These are phyloP conservation scores for Podila clonocystis DNA, from an alignment of 192 early-diverging fungal species.

Conservation along the genomic window DNA sequence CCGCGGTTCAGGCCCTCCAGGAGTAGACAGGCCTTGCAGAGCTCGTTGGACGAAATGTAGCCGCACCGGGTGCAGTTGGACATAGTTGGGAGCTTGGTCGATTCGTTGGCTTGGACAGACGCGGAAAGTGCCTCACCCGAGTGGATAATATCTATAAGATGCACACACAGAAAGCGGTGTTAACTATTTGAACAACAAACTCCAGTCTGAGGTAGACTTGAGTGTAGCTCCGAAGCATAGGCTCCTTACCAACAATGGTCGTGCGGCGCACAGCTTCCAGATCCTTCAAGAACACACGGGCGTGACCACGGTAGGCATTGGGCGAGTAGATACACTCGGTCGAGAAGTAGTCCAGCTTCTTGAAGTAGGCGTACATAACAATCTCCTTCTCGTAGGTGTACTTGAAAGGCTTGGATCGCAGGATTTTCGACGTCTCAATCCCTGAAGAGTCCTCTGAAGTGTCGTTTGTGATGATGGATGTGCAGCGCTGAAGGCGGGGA, in stretches of 20 bases:
- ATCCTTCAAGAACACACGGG: conserved; percentile 94
- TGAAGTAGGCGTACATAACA: conserved; percentile 98
- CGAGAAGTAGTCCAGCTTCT: conserved; percentile 97
- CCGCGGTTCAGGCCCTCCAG: conserved; percentile 94
- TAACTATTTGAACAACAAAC: neutral
- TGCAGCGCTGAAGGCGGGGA: conserved; percentile 91
- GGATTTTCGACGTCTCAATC: conserved; percentile 65
- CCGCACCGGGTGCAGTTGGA: conserved; percentile 88
- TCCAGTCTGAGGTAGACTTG: no score
- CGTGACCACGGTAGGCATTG: conserved; percentile 96
- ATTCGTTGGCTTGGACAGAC: conserved; percentile 63
- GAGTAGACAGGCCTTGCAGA: conserved; percentile 96
- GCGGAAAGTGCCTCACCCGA: conserved; percentile 87
- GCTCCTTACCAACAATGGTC: conserved; percentile 79
- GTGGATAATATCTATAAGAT: conserved; percentile 86
- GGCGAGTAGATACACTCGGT: conserved; percentile 99
- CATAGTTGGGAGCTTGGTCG: conserved; percentile 70
- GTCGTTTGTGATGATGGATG: conserved; percentile 89
- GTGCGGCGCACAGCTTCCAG: conserved; percentile 89
- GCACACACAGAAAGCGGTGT: conserved; percentile 9
- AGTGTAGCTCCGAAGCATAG: neutral
- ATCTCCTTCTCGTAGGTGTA: conserved; percentile 99
- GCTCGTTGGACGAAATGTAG: conserved; percentile 90
- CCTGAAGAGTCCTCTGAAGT: conserved; percentile 52
- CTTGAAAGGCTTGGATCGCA: conserved; percentile 97